phyloP scores from a whole-genome alignment of 2,329 filamentous ascomycete species.

The Cytospora piceicola region DNA sequence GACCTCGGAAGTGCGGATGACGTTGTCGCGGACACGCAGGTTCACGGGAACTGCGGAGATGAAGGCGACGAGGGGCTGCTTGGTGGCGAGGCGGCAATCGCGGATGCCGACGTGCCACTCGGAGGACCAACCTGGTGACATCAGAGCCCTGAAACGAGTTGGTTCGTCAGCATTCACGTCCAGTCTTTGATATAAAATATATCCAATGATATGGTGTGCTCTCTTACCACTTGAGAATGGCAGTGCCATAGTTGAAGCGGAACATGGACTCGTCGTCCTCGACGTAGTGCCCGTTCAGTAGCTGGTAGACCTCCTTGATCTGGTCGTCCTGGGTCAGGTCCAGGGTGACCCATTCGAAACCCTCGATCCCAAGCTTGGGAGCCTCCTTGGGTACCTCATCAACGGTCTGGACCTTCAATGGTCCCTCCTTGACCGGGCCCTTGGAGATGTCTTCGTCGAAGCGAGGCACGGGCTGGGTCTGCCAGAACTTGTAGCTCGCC shows the following conservation, averaged over 20 bases:
- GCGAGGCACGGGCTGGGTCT: constrained; percentile 90
- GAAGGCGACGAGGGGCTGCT: constrained; percentile 83
- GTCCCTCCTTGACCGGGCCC: constrained; percentile 70
- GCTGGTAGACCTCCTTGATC: constrained; percentile 87
- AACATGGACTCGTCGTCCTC: constrained; percentile 98
- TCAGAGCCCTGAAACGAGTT: constrained; percentile 72
- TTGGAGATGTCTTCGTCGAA: constrained; percentile 66
- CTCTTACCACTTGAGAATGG: constrained; percentile 83
- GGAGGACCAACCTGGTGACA: constrained; percentile 90
- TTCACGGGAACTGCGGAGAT: constrained; percentile 91
- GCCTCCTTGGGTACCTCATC: constrained; percentile 81
- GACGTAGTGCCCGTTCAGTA: constrained; percentile 93
- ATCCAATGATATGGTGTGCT: neutral
- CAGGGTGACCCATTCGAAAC: constrained; percentile 94
- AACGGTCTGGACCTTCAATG: constrained; percentile 78
- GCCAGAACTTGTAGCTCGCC: constrained; percentile 98
- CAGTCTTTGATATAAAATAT: neutral
- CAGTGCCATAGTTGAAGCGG: constrained; percentile 91
- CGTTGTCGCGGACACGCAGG: constrained; percentile 76
- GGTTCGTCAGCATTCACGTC: constrained; percentile 9
- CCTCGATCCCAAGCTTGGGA: constrained; percentile 68
- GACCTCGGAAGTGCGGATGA: constrained; percentile 83
- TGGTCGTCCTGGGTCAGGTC: constrained; percentile 78
- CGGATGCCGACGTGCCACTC: constrained; percentile 96
- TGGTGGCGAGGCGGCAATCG: constrained; percentile 68